Evolutionary conservation across 768 basidiomycete genomes (phyloP).

Genomic region (Lactarius evosmus): DNA sequence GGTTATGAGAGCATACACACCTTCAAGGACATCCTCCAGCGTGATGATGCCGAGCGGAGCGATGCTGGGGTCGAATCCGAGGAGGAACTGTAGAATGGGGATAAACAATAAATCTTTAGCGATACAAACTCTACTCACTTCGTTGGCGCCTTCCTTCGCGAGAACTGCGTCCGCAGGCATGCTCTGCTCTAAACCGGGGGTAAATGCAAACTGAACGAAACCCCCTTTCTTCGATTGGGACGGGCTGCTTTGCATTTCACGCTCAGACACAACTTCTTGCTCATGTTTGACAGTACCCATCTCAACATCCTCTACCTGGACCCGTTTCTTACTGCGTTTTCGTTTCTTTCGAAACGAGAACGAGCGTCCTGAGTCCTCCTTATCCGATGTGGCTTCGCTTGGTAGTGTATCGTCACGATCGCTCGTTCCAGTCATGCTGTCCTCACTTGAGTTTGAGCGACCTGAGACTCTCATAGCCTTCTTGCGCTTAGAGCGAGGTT

Average conservation of each 20-base stretch:
- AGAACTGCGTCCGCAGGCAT: conserved; percentile 89
- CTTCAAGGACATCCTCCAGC: conserved; percentile 89
- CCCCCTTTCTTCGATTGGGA: conserved; percentile 26
- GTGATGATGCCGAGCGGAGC: conserved; percentile 91
- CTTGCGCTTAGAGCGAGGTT: conserved; percentile 27
- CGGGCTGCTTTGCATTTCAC: conserved; percentile 14
- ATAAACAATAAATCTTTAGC: background rate
- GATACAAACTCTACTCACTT: conserved; percentile 43
- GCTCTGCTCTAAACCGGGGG: conserved; percentile 57
- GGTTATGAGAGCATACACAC: conserved; percentile 36
- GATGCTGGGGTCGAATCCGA: conserved; percentile 74
- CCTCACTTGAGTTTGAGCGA: conserved; percentile 12
- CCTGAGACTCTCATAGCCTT: conserved; percentile 19
- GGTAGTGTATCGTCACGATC: conserved; percentile 31
- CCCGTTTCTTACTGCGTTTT: conserved; percentile 28
- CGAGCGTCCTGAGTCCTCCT: conserved; percentile 24
- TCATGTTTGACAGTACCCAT: conserved; percentile 32
- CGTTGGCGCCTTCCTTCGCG: conserved; percentile 68
- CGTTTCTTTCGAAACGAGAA: conserved; percentile 30
- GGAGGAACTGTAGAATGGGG: conserved; percentile 55
- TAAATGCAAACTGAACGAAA: conserved; percentile 35
- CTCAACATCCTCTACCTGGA: conserved; percentile 31
- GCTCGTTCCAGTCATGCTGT: conserved; percentile 22
- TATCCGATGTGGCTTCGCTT: conserved; percentile 26
- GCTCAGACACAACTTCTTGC: conserved; percentile 33